Conservation (phyloP, 306 rosid species). For the Glycine tomentella region DNA sequence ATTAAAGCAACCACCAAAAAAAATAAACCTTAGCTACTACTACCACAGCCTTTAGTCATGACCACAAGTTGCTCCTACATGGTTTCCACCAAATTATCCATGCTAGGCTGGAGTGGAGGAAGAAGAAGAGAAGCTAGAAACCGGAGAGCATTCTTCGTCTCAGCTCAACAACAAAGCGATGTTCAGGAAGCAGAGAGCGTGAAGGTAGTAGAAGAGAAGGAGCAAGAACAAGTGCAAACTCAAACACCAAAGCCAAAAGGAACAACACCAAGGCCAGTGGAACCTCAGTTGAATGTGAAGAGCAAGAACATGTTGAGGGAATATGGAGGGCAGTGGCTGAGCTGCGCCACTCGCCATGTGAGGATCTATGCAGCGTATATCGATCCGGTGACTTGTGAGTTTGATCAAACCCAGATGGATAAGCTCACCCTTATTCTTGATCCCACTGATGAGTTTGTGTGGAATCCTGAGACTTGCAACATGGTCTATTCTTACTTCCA, state of each 20-base stretch:
- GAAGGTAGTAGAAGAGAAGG: conserved; percentile 46
- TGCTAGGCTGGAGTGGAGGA: conserved; percentile 57
- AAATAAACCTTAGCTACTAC: conserved; percentile 10
- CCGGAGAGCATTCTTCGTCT: conserved; percentile 51
- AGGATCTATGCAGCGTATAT: conserved; percentile 91
- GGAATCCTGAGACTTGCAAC: conserved; percentile 78
- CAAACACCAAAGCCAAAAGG: conserved; percentile 57
- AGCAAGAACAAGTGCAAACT: conserved; percentile 37
- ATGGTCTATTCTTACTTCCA: conserved; percentile 87
- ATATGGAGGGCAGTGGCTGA: conserved; percentile 85
- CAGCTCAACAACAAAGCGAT: conserved; percentile 66
- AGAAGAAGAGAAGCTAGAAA: conserved; percentile 50
- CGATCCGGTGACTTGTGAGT: conserved; percentile 78
- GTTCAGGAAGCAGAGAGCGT: conserved; percentile 53
- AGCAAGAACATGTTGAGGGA: conserved; percentile 85
- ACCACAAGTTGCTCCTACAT: conserved; percentile 75
- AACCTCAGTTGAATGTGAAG: conserved; percentile 71
- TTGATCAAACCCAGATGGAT: conserved; percentile 96
- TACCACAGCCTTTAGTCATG: conserved; percentile 50
- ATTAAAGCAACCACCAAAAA: conserved; percentile 30
- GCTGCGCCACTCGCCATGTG: conserved; percentile 48
- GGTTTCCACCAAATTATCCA: conserved; percentile 65
- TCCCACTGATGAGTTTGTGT: conserved; percentile 89
- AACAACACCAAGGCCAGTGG: conserved; percentile 80
- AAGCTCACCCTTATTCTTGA: conserved; percentile 87